Evolutionary conservation across 83 land plant species (phyloP).

Genomic region (Picea mariana): DNA sequence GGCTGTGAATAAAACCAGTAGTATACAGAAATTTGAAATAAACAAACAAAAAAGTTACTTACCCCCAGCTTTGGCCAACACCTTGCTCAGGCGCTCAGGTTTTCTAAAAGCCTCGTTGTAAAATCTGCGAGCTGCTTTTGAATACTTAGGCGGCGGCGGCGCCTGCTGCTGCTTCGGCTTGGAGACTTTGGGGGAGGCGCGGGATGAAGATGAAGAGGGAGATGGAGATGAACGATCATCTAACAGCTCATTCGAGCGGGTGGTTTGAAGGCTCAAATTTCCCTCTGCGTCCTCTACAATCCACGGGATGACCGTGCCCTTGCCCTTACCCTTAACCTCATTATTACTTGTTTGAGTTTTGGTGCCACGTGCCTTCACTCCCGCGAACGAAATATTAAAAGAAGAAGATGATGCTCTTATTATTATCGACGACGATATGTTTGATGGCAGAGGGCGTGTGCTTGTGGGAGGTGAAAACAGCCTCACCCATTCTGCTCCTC

Average conservation of each 20-base stretch:
- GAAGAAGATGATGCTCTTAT: not conserved
- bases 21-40: too few species aligned
- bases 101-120: conserved; percentile 84
- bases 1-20: too few species aligned
- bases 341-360: not conserved
- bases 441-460: not conserved
- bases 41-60: not conserved
- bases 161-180: conserved; percentile 15
- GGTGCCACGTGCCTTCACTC: not conserved
- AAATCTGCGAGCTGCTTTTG: conserved; percentile 97
- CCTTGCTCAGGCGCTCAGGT: conserved; percentile 80
- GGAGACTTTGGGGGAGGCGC: too few species aligned
- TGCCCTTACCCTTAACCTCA: not conserved
- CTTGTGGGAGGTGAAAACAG: not conserved
- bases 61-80: conserved; percentile 98
- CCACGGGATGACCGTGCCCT: conserved; percentile 50
- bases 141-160: conserved; percentile 49
- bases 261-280: conserved; percentile 36
- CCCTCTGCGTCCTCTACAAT: conserved; percentile 54
- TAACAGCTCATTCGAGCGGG: conserved; percentile 25
- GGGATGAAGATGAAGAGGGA: too few species aligned
- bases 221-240: too few species aligned
- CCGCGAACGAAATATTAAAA: conserved; percentile 1
- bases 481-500: not conserved
- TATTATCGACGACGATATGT: not conserved